phyloP scores from a whole-genome alignment of 164 flowering plant genomes.

The Sextonia rubra region DNA sequence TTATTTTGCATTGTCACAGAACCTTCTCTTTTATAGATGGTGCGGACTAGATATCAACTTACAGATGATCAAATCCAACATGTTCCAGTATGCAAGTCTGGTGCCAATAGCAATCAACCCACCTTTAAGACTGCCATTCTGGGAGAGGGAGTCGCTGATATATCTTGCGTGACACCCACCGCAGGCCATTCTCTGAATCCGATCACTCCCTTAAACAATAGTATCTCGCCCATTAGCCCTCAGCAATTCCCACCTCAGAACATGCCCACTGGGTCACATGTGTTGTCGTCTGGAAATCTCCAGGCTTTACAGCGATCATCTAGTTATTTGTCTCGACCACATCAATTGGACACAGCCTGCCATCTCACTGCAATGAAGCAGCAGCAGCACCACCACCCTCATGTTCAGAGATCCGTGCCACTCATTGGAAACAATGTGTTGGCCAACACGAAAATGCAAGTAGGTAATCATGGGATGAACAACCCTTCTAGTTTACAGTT shows the following conservation, averaged over 20 bases:
- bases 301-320: conserved; percentile 27
- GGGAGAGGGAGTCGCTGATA: conserved; percentile 34
- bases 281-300: conserved; percentile 56
- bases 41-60: conserved; percentile 50
- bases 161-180: conserved; percentile 46
- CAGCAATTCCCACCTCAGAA: conserved; percentile 24
- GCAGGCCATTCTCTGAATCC: conserved; percentile 43
- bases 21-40: conserved; percentile 49
- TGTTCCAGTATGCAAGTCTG: background rate
- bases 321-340: conserved; percentile 2
- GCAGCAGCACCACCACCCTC: conserved; percentile 39
- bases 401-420: conserved; percentile 17
- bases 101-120: conserved; percentile 15
- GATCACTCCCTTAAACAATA: conserved; percentile 27
- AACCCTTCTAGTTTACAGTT: conserved; percentile 7
- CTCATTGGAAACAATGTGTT: conserved; percentile 7
- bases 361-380: conserved; percentile 26
- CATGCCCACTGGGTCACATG: conserved; percentile 34
- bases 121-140: conserved; percentile 21
- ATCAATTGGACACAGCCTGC: conserved; percentile 6
- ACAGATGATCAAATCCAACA: conserved; percentile 49
- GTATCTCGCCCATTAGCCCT: conserved; percentile 34
- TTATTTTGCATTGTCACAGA: background rate
- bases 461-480: conserved; percentile 7
- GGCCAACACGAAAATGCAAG: conserved; percentile 2